These are phyloP conservation scores for Phytophthora fragariae DNA, from an alignment of 352 stramenopile genomes.

Conservation along the genomic window DNA sequence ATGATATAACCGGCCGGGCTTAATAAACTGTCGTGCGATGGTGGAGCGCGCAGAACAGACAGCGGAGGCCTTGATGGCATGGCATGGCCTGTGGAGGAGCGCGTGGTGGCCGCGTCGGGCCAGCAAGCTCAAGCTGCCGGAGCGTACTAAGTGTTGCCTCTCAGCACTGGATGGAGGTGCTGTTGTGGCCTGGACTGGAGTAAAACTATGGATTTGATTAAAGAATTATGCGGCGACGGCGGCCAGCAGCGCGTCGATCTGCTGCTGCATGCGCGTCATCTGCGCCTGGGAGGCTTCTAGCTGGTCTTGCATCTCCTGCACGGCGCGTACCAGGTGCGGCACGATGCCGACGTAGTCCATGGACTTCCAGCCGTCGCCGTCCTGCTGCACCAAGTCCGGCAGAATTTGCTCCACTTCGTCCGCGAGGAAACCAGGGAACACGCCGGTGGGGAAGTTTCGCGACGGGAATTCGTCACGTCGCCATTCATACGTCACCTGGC, in stretches of 20 bases:
- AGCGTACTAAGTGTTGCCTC: too few species aligned
- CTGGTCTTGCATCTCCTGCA: slow-evolving; percentile 65
- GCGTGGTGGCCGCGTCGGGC: too few species aligned
- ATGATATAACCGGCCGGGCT: too few species aligned
- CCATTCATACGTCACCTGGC: slow-evolving; percentile 67
- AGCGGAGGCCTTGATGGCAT: not conserved
- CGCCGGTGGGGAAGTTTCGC: slow-evolving; percentile 47
- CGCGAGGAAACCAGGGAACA: slow-evolving; percentile 64
- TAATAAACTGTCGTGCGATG: too few species aligned
- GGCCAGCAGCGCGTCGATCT: slow-evolving; percentile 29
- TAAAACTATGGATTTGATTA: not conserved
- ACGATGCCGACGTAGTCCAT: slow-evolving; percentile 67
- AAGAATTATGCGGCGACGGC: not conserved
- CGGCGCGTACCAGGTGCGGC: slow-evolving; percentile 58
- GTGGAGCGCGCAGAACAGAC: too few species aligned
- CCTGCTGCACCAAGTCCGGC: slow-evolving; percentile 58
- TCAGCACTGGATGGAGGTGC: too few species aligned
- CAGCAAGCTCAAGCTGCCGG: too few species aligned
- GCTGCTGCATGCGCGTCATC: slow-evolving; percentile 26
- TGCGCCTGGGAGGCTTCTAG: slow-evolving; percentile 22
- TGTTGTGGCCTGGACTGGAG: not conserved
- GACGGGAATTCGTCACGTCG: slow-evolving; percentile 49
- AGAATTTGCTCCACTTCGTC: slow-evolving; percentile 71
- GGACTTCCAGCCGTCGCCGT: slow-evolving; percentile 57
- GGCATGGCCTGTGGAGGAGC: not conserved